These are phyloP conservation scores for Suillus bovinus DNA, from an alignment of 768 basidiomycete genomes.

Conservation along the genomic window DNA sequence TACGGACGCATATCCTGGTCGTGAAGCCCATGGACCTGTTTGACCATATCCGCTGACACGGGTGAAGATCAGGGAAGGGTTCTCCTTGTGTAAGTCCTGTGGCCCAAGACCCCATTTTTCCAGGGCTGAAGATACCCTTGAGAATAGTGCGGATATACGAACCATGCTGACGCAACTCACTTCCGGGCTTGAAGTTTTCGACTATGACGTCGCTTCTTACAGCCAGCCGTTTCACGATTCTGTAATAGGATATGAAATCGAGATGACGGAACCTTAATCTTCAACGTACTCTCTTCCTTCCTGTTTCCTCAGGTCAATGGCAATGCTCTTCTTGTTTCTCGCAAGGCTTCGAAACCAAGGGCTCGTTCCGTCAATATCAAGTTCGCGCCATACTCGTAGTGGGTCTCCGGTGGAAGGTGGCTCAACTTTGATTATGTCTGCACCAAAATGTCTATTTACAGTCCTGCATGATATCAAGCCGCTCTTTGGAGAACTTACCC, in stretches of 20 bases:
- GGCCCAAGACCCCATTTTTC: constrained; percentile 72
- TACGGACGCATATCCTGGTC: constrained; percentile 73
- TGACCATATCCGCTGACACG: constrained; percentile 81
- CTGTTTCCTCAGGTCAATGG: constrained; percentile 60
- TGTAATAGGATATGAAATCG: constrained; percentile 25
- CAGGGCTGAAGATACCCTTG: constrained; percentile 43
- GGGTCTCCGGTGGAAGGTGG: constrained; percentile 65
- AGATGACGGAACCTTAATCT: not conserved
- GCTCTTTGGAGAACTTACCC: constrained; percentile 42
- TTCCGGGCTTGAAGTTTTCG: constrained; percentile 77
- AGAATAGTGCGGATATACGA: not conserved
- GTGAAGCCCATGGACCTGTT: constrained; percentile 69
- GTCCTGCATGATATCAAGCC: not conserved
- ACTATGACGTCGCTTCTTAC: constrained; percentile 64
- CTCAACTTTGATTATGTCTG: constrained; percentile 74
- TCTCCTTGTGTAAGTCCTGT: constrained; percentile 60
- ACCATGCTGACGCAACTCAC: constrained; percentile 37
- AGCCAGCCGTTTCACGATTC: constrained; percentile 62
- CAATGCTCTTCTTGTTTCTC: constrained; percentile 74
- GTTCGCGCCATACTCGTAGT: constrained; percentile 68
- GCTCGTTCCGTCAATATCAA: constrained; percentile 68
- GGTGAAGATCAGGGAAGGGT: constrained; percentile 88
- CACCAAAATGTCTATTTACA: constrained; percentile 59
- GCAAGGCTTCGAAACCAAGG: constrained; percentile 76
- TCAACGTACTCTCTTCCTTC: constrained; percentile 50